Evolutionary conservation across 345 rosid species (phyloP).

Genomic region (Populus simonii): DNA sequence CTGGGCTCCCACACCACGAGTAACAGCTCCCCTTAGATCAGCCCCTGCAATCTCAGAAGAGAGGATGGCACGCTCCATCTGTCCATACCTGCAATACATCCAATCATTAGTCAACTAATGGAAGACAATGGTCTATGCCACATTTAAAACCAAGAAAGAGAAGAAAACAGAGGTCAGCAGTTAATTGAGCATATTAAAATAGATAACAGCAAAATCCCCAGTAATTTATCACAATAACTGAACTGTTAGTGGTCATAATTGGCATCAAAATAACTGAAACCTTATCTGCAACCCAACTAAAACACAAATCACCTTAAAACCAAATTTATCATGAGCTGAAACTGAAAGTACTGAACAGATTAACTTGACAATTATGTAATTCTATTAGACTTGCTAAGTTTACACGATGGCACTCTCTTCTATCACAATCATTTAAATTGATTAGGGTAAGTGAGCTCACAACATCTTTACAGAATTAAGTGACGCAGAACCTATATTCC

Average conservation of each 20-base stretch:
- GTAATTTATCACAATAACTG: too few relatives aligned
- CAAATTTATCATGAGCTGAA: not conserved
- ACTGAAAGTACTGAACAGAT: not conserved
- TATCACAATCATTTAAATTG: not conserved
- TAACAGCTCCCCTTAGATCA: conserved; percentile 95
- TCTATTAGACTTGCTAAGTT: not conserved
- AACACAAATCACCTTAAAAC: not conserved
- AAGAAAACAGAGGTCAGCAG: not conserved
- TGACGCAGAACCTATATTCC: not conserved
- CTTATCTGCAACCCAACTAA: not conserved
- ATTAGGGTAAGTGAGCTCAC: not conserved
- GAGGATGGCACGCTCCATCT: conserved; percentile 87
- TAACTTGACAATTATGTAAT: not conserved
- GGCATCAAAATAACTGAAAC: not conserved
- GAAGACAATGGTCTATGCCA: conserved; percentile 9
- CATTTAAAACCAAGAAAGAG: not conserved
- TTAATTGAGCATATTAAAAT: not conserved
- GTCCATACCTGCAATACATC: conserved; percentile 67
- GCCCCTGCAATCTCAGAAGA: conserved; percentile 86
- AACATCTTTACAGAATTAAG: not conserved
- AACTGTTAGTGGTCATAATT: not conserved
- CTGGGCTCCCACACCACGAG: conserved; percentile 97
- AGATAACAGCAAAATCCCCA: too few relatives aligned
- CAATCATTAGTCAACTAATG: conserved; percentile 1
- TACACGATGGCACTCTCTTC: not conserved